Conservation (phyloP, 345 rosid genomes). For the Hypericum perforatum region DNA sequence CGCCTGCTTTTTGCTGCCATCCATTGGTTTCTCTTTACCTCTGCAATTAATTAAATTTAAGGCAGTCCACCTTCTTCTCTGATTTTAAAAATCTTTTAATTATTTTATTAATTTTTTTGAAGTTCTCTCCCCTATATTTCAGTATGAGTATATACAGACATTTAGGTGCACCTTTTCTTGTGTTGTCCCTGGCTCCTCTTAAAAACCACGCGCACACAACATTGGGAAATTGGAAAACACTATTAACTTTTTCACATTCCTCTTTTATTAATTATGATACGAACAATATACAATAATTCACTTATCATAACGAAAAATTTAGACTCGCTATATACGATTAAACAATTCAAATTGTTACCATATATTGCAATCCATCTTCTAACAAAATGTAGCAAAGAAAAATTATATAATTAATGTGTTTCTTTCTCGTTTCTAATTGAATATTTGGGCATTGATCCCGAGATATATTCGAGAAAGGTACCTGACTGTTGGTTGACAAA, state of each 20-base stretch:
- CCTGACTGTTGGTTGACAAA: constrained; percentile 31
- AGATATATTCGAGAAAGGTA: constrained; percentile 39
- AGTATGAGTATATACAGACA: constrained; percentile 7
- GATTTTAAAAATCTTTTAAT: too few species aligned
- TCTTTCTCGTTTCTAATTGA: neutral
- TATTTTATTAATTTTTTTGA: too few species aligned
- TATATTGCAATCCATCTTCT: neutral
- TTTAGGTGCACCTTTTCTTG: constrained; percentile 26
- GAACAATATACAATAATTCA: too few species aligned
- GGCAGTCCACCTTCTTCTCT: too few species aligned
- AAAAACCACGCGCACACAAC: neutral
- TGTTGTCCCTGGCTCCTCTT: constrained; percentile 19
- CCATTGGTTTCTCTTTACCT: neutral
- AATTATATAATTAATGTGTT: neutral
- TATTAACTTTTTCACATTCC: too few species aligned
- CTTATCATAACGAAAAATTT: too few species aligned
- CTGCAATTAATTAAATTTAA: neutral
- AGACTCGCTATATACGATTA: too few species aligned
- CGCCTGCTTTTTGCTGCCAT: constrained; percentile 22
- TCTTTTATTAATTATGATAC: too few species aligned
- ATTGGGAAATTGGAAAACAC: neutral
- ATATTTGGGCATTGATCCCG: constrained; percentile 28
- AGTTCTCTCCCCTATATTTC: constrained; percentile 13
- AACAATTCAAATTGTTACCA: too few species aligned
- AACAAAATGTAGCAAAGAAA: neutral